A percentile compares a stretch with the other conserved stretches of the same genome.
Conservation (phyloP, 768 basidiomycete genomes). For the Mycena floridula region DNA sequence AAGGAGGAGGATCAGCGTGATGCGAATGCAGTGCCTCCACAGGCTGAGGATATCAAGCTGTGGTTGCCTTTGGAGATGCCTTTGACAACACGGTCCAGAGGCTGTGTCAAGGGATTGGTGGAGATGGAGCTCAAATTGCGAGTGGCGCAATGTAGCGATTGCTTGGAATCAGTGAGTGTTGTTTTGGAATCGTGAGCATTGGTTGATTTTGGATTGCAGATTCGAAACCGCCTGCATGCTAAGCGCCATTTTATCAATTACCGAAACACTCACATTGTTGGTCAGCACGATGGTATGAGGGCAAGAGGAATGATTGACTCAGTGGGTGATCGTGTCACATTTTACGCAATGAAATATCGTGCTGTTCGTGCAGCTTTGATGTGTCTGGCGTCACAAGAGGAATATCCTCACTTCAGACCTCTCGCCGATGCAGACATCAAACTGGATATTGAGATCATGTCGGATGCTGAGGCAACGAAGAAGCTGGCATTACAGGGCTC, state of each 20-base stretch:
- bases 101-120: not conserved
- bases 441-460: not conserved
- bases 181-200: too few relatives aligned
- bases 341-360: not conserved
- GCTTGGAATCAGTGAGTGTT: too few relatives aligned
- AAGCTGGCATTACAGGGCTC: not conserved
- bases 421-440: not conserved
- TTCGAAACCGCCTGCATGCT: not conserved
- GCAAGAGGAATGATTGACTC: not conserved
- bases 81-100: not conserved
- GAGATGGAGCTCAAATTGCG: slow-evolving; percentile 5
- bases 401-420: not conserved
- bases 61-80: slow-evolving; percentile 3
- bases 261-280: not conserved
- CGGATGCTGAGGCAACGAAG: not conserved
- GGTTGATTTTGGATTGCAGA: not conserved
- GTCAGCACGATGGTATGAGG: slow-evolving; percentile 1
- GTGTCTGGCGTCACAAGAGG: not conserved
- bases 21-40: not conserved
- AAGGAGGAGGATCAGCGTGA: not conserved
- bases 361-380: not conserved
- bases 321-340: not conserved
- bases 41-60: slow-evolving; percentile 1
- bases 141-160: not conserved
- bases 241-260: not conserved